Evolutionary conservation across 1,284 basidiomycete genomes (phyloP).

Genomic region (Trichosporon inkin): DNA sequence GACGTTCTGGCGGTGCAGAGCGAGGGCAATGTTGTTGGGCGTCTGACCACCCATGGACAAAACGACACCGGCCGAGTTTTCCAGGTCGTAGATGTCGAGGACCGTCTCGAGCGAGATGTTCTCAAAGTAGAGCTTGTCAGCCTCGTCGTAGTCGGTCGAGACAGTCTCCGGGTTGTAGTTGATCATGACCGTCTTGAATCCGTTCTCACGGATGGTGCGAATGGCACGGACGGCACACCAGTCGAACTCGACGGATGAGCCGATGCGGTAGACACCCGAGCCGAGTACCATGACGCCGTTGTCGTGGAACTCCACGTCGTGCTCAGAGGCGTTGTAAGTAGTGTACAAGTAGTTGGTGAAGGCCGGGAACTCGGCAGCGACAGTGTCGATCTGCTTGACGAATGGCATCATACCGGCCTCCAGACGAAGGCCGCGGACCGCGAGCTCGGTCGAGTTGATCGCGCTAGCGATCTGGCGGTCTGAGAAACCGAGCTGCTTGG

Average conservation of each 20-base stretch:
- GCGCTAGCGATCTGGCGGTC: slow-evolving; percentile 81
- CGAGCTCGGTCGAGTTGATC: slow-evolving; percentile 67
- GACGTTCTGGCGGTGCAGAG: slow-evolving; percentile 89
- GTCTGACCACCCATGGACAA: slow-evolving; percentile 98
- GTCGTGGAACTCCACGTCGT: slow-evolving; percentile 85
- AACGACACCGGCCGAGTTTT: slow-evolving; percentile 85
- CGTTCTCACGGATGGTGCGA: slow-evolving; percentile 86
- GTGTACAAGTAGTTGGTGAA: slow-evolving; percentile 99
- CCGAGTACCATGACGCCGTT: slow-evolving; percentile 95
- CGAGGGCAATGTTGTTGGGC: slow-evolving; percentile 96
- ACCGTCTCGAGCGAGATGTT: slow-evolving; percentile 96
- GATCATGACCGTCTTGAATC: slow-evolving; percentile 97
- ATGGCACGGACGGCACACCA: slow-evolving; percentile 99
- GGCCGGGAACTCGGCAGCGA: slow-evolving; percentile 97
- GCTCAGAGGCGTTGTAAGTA: slow-evolving; percentile 90
- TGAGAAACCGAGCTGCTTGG: slow-evolving; percentile 95
- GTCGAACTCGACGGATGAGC: slow-evolving; percentile 98
- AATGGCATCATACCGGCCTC: slow-evolving; percentile 81
- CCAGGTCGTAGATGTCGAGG: slow-evolving; percentile 92
- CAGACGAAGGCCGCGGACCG: slow-evolving; percentile 61
- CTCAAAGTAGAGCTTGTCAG: slow-evolving; percentile 96
- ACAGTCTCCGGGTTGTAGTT: slow-evolving; percentile 99
- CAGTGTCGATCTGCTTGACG: slow-evolving; percentile 98
- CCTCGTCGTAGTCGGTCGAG: slow-evolving; percentile 98
- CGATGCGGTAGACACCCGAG: slow-evolving; percentile 97